Conservation (phyloP, 768 basidiomycete genomes). For the Pisolithus albus region DNA sequence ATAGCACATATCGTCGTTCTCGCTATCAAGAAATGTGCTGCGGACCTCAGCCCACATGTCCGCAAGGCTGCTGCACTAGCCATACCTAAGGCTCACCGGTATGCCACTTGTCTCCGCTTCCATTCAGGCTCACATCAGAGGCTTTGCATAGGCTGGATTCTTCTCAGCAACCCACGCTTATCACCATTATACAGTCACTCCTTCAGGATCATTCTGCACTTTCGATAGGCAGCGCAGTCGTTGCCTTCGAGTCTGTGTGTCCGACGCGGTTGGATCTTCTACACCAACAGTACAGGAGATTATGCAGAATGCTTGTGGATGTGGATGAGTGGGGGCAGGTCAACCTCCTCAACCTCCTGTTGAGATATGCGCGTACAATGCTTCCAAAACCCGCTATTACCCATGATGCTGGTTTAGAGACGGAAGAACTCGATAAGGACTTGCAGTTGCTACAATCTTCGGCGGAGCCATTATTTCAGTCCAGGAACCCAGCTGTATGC, state of each 20-base stretch:
- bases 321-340: slow-evolving; percentile 97
- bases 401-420: slow-evolving; percentile 22
- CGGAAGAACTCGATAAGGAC: slow-evolving; percentile 73
- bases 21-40: slow-evolving; percentile 87
- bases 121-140: not conserved
- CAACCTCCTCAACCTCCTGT: slow-evolving; percentile 66
- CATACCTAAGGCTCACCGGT: slow-evolving; percentile 81
- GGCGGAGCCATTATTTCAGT: slow-evolving; percentile 74
- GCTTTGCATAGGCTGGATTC: slow-evolving; percentile 56
- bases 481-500: slow-evolving; percentile 80
- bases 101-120: slow-evolving; percentile 22
- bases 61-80: slow-evolving; percentile 89
- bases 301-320: slow-evolving; percentile 80
- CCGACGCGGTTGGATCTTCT: slow-evolving; percentile 82
- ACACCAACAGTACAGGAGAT: slow-evolving; percentile 80
- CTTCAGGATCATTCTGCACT: slow-evolving; percentile 77
- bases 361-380: slow-evolving; percentile 82
- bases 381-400: slow-evolving; percentile 51
- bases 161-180: slow-evolving; percentile 62
- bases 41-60: slow-evolving; percentile 91
- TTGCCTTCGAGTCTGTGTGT: slow-evolving; percentile 84
- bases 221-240: slow-evolving; percentile 77
- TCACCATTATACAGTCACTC: slow-evolving; percentile 57
- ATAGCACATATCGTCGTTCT: slow-evolving; percentile 80
- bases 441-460: slow-evolving; percentile 66